Conservation (phyloP, 805 yeast species). For the Candida quercuum region DNA sequence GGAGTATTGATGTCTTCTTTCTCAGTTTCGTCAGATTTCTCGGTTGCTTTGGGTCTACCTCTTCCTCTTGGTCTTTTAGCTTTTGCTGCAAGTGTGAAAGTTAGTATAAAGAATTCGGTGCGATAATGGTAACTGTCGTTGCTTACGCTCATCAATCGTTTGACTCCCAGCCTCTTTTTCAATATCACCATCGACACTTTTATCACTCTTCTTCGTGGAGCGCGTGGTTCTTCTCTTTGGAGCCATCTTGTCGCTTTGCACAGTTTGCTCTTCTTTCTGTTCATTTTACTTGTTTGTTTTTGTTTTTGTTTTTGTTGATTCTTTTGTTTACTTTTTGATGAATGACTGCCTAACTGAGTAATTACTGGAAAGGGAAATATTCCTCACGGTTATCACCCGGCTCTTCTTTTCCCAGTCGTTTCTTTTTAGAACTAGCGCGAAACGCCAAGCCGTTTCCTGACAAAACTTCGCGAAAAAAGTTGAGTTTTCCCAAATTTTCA, state of each 20-base stretch:
- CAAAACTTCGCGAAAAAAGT: background rate
- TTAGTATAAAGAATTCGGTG: no score
- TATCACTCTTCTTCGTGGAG: constrained; percentile 10
- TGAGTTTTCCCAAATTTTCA: background rate
- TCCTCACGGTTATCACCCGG: no score
- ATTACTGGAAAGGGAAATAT: background rate
- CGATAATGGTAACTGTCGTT: no score
- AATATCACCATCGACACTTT: background rate
- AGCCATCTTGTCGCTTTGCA: constrained; percentile 18
- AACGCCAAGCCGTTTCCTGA: background rate
- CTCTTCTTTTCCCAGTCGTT: no score
- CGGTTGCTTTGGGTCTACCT: background rate
- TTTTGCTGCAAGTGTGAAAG: background rate
- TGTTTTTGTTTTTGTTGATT: no score
- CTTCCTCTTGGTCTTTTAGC: background rate
- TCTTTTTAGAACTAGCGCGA: background rate
- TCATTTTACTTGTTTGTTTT: background rate
- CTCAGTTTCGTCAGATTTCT: background rate
- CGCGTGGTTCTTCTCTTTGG: constrained; percentile 20
- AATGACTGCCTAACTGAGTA: background rate
- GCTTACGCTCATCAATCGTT: constrained; percentile 2
- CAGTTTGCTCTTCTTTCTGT: background rate
- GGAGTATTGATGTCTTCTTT: no score
- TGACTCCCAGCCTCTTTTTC: constrained; percentile 1
- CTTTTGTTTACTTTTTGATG: constrained; percentile 1